Evolutionary conservation across 2,329 filamentous ascomycete genomes (phyloP).

Genomic region (Talaromyces sp.): DNA sequence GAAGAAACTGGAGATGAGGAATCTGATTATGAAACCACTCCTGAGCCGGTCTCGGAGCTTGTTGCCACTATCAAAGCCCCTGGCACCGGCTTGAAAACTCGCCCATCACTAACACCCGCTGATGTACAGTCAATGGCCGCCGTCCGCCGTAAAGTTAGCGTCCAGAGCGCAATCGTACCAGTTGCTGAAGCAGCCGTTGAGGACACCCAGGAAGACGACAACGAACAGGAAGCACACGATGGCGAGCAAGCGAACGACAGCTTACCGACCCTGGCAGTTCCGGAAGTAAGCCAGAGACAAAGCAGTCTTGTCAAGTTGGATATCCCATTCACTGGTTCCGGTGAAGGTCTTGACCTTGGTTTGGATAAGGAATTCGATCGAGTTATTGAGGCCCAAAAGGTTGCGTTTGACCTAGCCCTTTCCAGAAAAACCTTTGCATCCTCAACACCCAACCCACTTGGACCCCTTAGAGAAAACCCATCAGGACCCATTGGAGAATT

Average conservation of each 20-base stretch:
- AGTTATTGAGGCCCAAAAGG: slow-evolving; percentile 96
- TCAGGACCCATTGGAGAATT: slow-evolving; percentile 29
- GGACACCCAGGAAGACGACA: slow-evolving; percentile 24
- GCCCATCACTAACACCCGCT: slow-evolving; percentile 81
- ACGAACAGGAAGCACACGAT: slow-evolving; percentile 19
- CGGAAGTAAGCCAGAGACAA: slow-evolving; percentile 53
- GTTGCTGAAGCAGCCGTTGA: slow-evolving; percentile 27
- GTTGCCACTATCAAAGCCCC: slow-evolving; percentile 86
- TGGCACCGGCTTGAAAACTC: slow-evolving; percentile 82
- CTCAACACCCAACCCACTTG: slow-evolving; percentile 18
- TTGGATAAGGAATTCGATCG: slow-evolving; percentile 91
- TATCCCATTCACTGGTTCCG: slow-evolving; percentile 67
- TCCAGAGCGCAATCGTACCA: slow-evolving; percentile 56
- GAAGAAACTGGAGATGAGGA: slow-evolving; percentile 39
- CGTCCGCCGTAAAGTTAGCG: slow-evolving; percentile 78
- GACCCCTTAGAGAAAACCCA: slow-evolving; percentile 24
- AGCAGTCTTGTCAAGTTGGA: slow-evolving; percentile 79
- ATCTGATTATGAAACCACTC: slow-evolving; percentile 33
- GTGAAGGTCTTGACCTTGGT: slow-evolving; percentile 73
- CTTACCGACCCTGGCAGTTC: slow-evolving; percentile 23
- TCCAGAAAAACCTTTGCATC: slow-evolving; percentile 33
- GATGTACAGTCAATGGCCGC: slow-evolving; percentile 84
- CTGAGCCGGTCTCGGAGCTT: slow-evolving; percentile 71
- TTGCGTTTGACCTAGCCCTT: slow-evolving; percentile 58
- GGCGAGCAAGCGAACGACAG: slow-evolving; percentile 20